These are phyloP conservation scores for Chrysoporthe cubensis DNA, from an alignment of 2,329 filamentous ascomycete species.

Conservation along the genomic window DNA sequence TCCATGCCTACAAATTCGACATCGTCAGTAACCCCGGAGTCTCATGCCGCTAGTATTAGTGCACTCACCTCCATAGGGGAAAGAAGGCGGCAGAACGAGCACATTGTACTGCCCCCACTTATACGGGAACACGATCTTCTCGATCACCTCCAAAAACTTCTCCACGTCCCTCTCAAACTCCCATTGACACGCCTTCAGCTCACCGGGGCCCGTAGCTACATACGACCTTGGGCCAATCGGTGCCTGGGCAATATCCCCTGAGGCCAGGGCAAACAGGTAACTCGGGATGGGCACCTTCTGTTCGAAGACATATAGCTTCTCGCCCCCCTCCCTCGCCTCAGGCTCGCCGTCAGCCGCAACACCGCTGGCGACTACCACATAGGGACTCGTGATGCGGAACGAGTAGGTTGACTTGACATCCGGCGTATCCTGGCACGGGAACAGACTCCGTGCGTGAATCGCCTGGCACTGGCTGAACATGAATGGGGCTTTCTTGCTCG, in stretches of 20 bases:
- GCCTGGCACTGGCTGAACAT: constrained; percentile 99
- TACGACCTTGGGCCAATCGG: constrained; percentile 82
- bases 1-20: constrained; percentile 66
- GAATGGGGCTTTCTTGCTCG: constrained; percentile 94
- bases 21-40: constrained; percentile 22
- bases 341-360: constrained; percentile 58
- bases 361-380: constrained; percentile 92
- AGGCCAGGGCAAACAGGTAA: constrained; percentile 92
- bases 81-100: constrained; percentile 84
- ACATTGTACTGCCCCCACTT: constrained; percentile 96
- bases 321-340: constrained; percentile 52
- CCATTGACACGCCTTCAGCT: constrained; percentile 82
- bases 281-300: constrained; percentile 92
- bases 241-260: constrained; percentile 83
- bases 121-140: constrained; percentile 83
- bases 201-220: constrained; percentile 87
- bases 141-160: constrained; percentile 85
- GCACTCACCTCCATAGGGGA: constrained; percentile 76
- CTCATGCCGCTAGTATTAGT: constrained; percentile 7
- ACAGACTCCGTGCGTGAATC: constrained; percentile 90
- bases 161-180: constrained; percentile 92
- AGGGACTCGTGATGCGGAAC: constrained; percentile 83
- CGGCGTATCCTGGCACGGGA: constrained; percentile 96
- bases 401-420: constrained; percentile 95
- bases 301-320: constrained; percentile 80